These are phyloP conservation scores for Rhodotorula diobovata DNA, from an alignment of 768 basidiomycete species.

Conservation along the genomic window DNA sequence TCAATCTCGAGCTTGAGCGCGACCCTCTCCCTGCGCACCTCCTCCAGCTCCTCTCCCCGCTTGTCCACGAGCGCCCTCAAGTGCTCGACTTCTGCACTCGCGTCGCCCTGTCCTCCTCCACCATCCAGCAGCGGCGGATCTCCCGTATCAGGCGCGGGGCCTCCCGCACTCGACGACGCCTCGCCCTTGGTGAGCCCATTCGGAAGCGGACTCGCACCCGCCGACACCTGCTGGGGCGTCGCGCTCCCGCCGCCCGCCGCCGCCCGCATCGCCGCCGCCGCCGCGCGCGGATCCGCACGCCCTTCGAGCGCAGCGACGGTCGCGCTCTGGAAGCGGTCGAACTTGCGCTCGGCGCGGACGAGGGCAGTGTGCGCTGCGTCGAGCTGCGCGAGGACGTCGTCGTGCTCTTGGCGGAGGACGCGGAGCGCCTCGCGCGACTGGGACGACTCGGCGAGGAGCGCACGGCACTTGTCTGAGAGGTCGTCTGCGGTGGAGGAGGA, in stretches of 20 bases:
- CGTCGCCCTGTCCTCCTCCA: too few relatives aligned
- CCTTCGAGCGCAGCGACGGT: conserved; percentile 42
- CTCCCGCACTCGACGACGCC: background rate
- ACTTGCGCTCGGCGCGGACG: conserved; percentile 41
- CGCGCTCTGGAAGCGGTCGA: conserved; percentile 38
- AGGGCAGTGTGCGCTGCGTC: conserved; percentile 37
- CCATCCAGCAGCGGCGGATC: background rate
- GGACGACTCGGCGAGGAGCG: conserved; percentile 21
- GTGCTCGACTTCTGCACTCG: conserved; percentile 26
- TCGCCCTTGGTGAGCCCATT: background rate
- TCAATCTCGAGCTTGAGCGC: conserved; percentile 54
- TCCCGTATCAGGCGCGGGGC: background rate
- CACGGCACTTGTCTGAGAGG: conserved; percentile 14
- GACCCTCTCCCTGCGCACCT: conserved; percentile 51
- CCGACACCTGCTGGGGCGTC: background rate
- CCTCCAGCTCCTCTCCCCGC: conserved; percentile 50
- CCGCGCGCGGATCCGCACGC: background rate
- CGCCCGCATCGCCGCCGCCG: too few relatives aligned
- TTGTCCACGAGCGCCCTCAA: conserved; percentile 16
- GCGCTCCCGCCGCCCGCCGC: background rate
- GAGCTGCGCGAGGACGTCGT: conserved; percentile 30
- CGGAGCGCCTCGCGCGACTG: conserved; percentile 35
- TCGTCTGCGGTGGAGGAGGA: background rate
- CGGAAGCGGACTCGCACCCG: background rate
- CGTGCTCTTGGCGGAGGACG: conserved; percentile 39